Conservation (phyloP, 164 flowering plant genomes). For the Saururus chinensis region DNA sequence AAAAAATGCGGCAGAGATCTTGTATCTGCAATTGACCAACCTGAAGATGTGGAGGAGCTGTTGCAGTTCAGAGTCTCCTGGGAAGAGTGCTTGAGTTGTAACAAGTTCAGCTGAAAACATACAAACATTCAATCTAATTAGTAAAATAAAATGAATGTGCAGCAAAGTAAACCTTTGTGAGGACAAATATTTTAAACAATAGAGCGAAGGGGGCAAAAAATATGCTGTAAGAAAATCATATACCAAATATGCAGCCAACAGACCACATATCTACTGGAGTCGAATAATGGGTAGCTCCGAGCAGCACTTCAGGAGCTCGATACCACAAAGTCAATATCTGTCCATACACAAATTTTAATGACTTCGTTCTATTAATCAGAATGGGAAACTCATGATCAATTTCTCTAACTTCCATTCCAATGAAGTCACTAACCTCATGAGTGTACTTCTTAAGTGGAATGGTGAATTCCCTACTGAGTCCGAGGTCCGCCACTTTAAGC, state of each 20-base stretch:
- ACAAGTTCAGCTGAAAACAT: constrained; percentile 64
- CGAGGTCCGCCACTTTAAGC: constrained; percentile 94
- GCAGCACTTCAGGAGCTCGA: constrained; percentile 29
- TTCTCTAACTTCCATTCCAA: no score
- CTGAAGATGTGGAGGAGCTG: constrained; percentile 92
- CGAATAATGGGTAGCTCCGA: constrained; percentile 31
- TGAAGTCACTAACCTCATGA: constrained; percentile 53
- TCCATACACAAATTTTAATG: no score
- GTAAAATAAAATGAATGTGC: no score
- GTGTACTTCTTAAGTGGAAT: constrained; percentile 84
- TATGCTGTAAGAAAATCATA: neutral
- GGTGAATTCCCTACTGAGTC: constrained; percentile 78
- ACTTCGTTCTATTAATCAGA: no score
- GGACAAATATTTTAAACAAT: no score
- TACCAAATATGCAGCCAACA: constrained; percentile 93
- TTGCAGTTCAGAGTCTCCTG: constrained; percentile 88
- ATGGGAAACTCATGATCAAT: neutral
- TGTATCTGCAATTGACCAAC: constrained; percentile 14
- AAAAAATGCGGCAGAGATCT: neutral
- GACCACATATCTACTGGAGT: constrained; percentile 92
- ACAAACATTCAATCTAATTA: neutral
- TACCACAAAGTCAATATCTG: constrained; percentile 68
- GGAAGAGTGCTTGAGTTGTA: constrained; percentile 72
- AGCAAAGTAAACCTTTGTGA: neutral
- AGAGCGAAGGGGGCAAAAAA: no score